Percentiles rank a stretch among this genome's conserved stretches.
phyloP scores from a whole-genome alignment of 257 asterid species.

The Datura wrightii region DNA sequence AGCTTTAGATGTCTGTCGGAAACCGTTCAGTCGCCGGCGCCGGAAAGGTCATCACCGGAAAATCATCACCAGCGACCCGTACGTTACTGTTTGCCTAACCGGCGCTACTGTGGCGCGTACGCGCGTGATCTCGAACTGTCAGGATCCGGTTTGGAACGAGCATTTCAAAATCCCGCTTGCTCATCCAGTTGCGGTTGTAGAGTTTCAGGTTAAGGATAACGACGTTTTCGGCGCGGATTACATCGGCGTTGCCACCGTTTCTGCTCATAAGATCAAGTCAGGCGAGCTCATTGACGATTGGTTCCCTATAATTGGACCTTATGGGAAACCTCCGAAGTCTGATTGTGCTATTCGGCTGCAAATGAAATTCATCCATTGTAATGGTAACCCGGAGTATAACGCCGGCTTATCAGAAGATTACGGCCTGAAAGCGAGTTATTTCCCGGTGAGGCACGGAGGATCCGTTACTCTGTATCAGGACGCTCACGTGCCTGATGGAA shows the following conservation, averaged over 20 bases:
- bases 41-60: conserved; percentile 43
- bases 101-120: conserved; percentile 91
- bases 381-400: conserved; percentile 47
- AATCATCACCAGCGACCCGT: conserved; percentile 93
- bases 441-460: conserved; percentile 81
- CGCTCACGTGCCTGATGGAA: conserved; percentile 72
- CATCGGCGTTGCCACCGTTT: conserved; percentile 69
- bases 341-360: conserved; percentile 64
- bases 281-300: conserved; percentile 80
- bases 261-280: conserved; percentile 59
- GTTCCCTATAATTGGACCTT: conserved; percentile 71
- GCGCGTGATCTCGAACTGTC: conserved; percentile 75
- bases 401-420: conserved; percentile 54
- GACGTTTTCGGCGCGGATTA: conserved; percentile 90
- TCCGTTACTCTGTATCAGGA: conserved; percentile 74
- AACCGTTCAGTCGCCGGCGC: conserved; percentile 46
- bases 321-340: conserved; percentile 74
- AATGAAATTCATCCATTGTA: conserved; percentile 66
- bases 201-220: conserved; percentile 85
- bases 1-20: conserved; percentile 52
- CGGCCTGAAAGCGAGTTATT: conserved; percentile 69
- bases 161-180: conserved; percentile 80
- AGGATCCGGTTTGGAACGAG: conserved; percentile 84
- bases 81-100: conserved; percentile 78
- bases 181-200: conserved; percentile 83